Percentiles rank a stretch among this genome's conserved stretches.
Evolutionary conservation across 2,329 filamentous ascomycete species (phyloP).

Genomic region (Fusarium neocosmosporiellum): DNA sequence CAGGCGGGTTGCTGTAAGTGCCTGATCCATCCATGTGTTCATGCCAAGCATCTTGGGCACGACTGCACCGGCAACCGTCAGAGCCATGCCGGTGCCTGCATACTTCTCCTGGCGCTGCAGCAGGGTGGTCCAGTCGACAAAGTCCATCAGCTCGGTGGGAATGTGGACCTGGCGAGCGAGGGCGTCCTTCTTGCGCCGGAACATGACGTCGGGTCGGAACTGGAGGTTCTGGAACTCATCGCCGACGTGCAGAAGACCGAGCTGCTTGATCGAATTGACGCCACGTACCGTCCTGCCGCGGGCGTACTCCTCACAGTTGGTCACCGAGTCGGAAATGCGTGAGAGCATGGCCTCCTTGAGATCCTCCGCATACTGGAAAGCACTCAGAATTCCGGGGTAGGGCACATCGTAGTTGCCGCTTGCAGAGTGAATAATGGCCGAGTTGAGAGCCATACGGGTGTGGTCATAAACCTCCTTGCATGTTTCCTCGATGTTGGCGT

Average conservation of each 20-base stretch:
- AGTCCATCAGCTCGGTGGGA: constrained; percentile 89
- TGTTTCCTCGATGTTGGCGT: constrained; percentile 84
- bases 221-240: constrained; percentile 86
- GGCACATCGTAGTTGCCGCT: constrained; percentile 82
- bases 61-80: constrained; percentile 89
- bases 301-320: constrained; percentile 86
- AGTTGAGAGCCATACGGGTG: constrained; percentile 79
- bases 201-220: constrained; percentile 95
- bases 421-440: constrained; percentile 81
- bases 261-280: constrained; percentile 87
- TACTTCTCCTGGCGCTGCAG: constrained; percentile 95
- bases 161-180: constrained; percentile 88
- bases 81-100: constrained; percentile 91
- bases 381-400: constrained; percentile 86
- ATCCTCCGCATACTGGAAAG: constrained; percentile 93
- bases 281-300: constrained; percentile 80
- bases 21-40: constrained; percentile 89
- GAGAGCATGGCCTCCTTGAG: constrained; percentile 92
- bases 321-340: constrained; percentile 83
- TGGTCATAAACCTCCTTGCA: constrained; percentile 88
- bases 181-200: constrained; percentile 82
- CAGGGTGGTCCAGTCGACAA: constrained; percentile 86
- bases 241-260: constrained; percentile 89
- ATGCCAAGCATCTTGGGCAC: constrained; percentile 85
- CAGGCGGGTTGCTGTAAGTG: constrained; percentile 82